phyloP scores from a whole-genome alignment of 352 stramenopile species.

The Globisporangium camurandrum region DNA sequence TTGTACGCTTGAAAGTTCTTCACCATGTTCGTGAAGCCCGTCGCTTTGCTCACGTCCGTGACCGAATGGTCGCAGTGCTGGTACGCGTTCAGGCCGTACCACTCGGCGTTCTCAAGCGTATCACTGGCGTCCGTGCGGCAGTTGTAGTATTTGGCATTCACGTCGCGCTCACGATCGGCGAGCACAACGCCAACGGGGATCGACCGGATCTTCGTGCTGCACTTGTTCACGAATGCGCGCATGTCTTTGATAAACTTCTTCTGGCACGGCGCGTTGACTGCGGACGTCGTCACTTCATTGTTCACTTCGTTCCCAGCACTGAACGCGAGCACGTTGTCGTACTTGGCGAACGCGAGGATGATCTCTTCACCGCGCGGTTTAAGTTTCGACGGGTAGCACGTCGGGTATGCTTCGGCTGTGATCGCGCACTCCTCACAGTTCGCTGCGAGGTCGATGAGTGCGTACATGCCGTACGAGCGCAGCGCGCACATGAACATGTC shows the following conservation, averaged over 20 bases:
- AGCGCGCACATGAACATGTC: constrained; percentile 86
- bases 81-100: constrained; percentile 86
- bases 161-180: constrained; percentile 50
- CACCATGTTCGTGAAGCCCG: constrained; percentile 53
- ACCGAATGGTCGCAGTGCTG: constrained; percentile 54
- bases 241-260: constrained; percentile 88
- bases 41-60: constrained; percentile 24
- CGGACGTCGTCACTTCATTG: constrained; percentile 30
- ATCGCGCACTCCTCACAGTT: constrained; percentile 50
- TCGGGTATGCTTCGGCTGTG: constrained; percentile 35
- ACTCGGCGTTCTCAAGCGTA: constrained; percentile 70
- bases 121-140: constrained; percentile 67
- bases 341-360: constrained; percentile 76
- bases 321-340: constrained; percentile 79
- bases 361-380: constrained; percentile 71
- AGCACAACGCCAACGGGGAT: constrained; percentile 75
- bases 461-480: constrained; percentile 66
- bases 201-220: constrained; percentile 36
- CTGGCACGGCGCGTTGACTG: constrained; percentile 70
- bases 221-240: constrained; percentile 53
- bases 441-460: constrained; percentile 50
- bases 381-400: constrained; percentile 46
- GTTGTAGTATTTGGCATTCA: constrained; percentile 82
- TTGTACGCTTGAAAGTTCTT: constrained; percentile 48
- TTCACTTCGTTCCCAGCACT: constrained; percentile 82